A percentile compares a stretch with the other conserved stretches of the same genome.
These are phyloP conservation scores for Blastocrithidia nonstop DNA, from an alignment of 208 protist genomes.

Conservation along the genomic window DNA sequence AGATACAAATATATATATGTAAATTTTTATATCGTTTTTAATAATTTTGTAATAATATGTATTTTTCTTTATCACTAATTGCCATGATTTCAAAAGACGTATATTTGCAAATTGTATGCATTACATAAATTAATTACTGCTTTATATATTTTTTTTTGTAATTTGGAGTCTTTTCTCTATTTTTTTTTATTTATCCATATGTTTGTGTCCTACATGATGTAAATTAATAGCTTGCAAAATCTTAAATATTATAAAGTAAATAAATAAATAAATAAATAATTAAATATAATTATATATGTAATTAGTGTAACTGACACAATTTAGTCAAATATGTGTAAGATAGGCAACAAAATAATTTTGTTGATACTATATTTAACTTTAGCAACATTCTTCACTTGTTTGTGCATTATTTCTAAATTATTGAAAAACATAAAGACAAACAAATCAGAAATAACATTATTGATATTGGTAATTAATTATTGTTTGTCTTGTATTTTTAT, in stretches of 20 bases:
- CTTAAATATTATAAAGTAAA: background rate
- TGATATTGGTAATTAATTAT: no score
- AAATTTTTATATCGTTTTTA: no score
- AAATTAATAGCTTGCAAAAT: background rate
- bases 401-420: background rate
- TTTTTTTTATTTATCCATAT: conserved; percentile 4
- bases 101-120: no score
- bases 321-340: background rate
- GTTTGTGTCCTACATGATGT: background rate
- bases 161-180: conserved; percentile 5
- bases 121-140: conserved; percentile 3
- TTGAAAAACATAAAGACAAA: conserved; percentile 1
- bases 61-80: conserved; percentile 1
- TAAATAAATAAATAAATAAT: background rate
- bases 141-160: conserved; percentile 2
- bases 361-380: background rate
- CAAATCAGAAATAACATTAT: no score
- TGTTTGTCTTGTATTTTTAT: no score
- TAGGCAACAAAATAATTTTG: background rate
- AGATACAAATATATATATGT: conserved; percentile 1
- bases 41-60: no score
- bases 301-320: background rate
- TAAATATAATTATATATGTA: background rate
- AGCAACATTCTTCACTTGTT: conserved; percentile 3
- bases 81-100: no score